Conservation (phyloP, 2,329 filamentous ascomycete species). For the Fusarium nanum region DNA sequence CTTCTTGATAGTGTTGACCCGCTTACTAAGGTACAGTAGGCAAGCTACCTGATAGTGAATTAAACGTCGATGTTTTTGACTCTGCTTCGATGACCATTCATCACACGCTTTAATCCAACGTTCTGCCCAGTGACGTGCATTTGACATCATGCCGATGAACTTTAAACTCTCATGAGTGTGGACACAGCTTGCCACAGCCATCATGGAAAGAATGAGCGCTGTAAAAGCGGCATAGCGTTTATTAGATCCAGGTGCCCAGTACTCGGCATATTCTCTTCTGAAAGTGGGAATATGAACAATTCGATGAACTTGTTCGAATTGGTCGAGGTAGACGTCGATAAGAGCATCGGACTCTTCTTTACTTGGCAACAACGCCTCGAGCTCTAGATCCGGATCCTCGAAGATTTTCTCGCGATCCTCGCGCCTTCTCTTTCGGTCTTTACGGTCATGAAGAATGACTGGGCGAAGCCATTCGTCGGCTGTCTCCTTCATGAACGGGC, state of each 20-base stretch:
- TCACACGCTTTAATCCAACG: conserved; percentile 68
- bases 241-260: conserved; percentile 61
- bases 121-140: conserved; percentile 65
- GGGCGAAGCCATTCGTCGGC: conserved; percentile 71
- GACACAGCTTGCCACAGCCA: conserved; percentile 69
- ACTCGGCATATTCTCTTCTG: conserved; percentile 65
- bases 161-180: conserved; percentile 64
- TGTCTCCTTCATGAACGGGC: conserved; percentile 71
- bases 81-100: conserved; percentile 65
- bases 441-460: conserved; percentile 65
- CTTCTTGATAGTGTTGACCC: conserved; percentile 73
- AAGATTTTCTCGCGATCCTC: conserved; percentile 64
- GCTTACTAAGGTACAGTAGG: conserved; percentile 69
- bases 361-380: conserved; percentile 63
- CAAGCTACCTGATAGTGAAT: conserved; percentile 72
- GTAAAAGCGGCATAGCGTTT: conserved; percentile 65
- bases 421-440: conserved; percentile 66
- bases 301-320: conserved; percentile 66
- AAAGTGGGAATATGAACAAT: conserved; percentile 72
- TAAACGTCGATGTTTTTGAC: conserved; percentile 69
- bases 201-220: conserved; percentile 68
- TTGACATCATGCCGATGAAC: conserved; percentile 69
- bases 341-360: conserved; percentile 62
- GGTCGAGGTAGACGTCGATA: conserved; percentile 63
- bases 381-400: conserved; percentile 58